Conservation (phyloP, 148 eudicot species). For the Fagopyrum tataricum region DNA sequence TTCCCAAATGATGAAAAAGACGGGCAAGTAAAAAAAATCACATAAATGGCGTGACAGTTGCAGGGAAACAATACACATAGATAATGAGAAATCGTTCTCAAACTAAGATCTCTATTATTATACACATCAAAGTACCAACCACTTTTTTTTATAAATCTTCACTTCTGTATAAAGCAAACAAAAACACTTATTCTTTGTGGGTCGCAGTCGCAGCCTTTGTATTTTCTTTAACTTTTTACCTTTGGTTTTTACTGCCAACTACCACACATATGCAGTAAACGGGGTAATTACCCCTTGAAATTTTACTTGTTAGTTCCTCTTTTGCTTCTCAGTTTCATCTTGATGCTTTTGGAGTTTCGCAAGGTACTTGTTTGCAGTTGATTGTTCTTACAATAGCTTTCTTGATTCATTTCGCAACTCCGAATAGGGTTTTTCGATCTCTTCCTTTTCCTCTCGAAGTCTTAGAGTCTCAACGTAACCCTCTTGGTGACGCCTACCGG, state of each 20-base stretch:
- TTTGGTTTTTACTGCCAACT: not conserved
- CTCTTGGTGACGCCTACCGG: too few relatives aligned
- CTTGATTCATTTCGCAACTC: too few relatives aligned
- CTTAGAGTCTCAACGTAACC: too few relatives aligned
- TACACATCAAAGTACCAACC: not conserved
- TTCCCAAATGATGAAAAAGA: not conserved
- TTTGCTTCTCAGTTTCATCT: too few relatives aligned
- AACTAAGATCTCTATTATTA: not conserved
- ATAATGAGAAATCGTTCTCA: not conserved
- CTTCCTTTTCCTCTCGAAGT: too few relatives aligned
- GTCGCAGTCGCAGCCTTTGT: slow-evolving; percentile 9
- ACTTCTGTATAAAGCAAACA: not conserved
- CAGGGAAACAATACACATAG: not conserved
- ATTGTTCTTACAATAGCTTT: too few relatives aligned
- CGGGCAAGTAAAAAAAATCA: not conserved
- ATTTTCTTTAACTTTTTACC: not conserved
- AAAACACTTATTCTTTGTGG: not conserved
- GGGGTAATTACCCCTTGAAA: too few relatives aligned
- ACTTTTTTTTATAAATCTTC: not conserved
- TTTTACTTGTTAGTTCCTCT: too few relatives aligned
- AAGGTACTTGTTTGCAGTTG: too few relatives aligned
- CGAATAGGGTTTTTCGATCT: too few relatives aligned
- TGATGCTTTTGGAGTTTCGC: too few relatives aligned
- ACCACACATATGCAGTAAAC: too few relatives aligned
- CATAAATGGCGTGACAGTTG: not conserved